Evolutionary conservation across 768 basidiomycete genomes (phyloP).

Genomic region (Kwoniella bestiolae): DNA sequence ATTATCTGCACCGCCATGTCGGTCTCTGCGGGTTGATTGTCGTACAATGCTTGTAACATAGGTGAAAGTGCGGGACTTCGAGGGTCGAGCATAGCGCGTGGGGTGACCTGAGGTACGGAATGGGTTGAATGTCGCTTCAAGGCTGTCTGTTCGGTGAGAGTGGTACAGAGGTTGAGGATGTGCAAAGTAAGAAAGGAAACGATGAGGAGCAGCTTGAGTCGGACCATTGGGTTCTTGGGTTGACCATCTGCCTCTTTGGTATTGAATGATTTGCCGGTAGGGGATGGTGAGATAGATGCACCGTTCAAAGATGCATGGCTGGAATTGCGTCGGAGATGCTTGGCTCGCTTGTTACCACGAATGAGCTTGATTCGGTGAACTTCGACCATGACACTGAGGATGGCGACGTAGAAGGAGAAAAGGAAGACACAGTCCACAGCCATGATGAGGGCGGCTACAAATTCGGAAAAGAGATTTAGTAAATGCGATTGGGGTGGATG

Average conservation of each 20-base stretch:
- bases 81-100: constrained; percentile 65
- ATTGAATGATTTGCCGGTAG: constrained; percentile 19
- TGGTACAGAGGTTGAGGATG: constrained; percentile 88
- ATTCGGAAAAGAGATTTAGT: background rate
- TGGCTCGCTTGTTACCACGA: constrained; percentile 55
- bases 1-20: constrained; percentile 50
- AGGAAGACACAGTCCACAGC: constrained; percentile 84
- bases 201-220: constrained; percentile 88
- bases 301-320: constrained; percentile 53
- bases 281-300: constrained; percentile 14
- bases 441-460: constrained; percentile 76
- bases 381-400: constrained; percentile 95
- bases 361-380: constrained; percentile 62
- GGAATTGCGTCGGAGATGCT: constrained; percentile 45
- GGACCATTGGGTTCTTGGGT: constrained; percentile 78
- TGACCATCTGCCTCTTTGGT: constrained; percentile 55
- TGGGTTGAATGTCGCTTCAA: constrained; percentile 61
- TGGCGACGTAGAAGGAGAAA: constrained; percentile 84
- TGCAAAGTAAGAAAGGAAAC: constrained; percentile 89
- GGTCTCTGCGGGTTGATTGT: constrained; percentile 48
- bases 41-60: constrained; percentile 67
- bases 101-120: constrained; percentile 37
- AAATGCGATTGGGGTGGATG: background rate
- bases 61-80: constrained; percentile 66
- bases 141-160: constrained; percentile 73